These are phyloP conservation scores for Wickerhamomyces tratensis DNA, from an alignment of 805 yeast genomes.

Conservation along the genomic window DNA sequence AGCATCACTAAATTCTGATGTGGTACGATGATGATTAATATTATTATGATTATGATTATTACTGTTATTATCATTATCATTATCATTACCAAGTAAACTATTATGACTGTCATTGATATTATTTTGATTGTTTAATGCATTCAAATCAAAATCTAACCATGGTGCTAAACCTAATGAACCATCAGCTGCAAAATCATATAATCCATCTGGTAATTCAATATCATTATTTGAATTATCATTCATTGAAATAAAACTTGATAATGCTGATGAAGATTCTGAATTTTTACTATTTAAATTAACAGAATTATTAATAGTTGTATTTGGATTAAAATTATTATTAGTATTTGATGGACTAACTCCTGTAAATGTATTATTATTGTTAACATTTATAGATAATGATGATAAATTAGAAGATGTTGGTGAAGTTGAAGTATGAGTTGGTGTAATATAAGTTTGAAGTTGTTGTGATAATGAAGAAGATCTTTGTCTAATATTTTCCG, in stretches of 20 bases:
- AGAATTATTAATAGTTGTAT: neutral
- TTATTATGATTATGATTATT: too few species aligned
- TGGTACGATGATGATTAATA: neutral
- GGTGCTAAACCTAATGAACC: slow-evolving; percentile 73
- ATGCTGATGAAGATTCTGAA: slow-evolving; percentile 1
- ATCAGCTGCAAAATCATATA: slow-evolving; percentile 62
- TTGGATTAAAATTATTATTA: neutral
- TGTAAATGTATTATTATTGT: neutral
- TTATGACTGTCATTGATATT: too few species aligned
- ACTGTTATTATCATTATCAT: too few species aligned
- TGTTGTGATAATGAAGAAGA: slow-evolving; percentile 5
- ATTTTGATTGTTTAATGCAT: slow-evolving; percentile 1
- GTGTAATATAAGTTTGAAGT: neutral
- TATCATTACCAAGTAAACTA: too few species aligned
- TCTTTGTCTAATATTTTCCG: slow-evolving; percentile 3
- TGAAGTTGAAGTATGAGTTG: slow-evolving; percentile 1
- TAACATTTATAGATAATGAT: neutral
- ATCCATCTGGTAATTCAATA: slow-evolving; percentile 15
- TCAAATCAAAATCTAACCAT: slow-evolving; percentile 40
- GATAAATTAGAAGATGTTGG: slow-evolving; percentile 1
- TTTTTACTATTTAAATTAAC: neutral
- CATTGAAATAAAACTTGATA: too few species aligned
- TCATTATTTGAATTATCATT: slow-evolving; percentile 2
- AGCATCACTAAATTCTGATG: slow-evolving; percentile 2
- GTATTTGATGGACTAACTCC: slow-evolving; percentile 1